phyloP scores from a whole-genome alignment of 495 filamentous ascomycete genomes.

The Xylaria venustula region DNA sequence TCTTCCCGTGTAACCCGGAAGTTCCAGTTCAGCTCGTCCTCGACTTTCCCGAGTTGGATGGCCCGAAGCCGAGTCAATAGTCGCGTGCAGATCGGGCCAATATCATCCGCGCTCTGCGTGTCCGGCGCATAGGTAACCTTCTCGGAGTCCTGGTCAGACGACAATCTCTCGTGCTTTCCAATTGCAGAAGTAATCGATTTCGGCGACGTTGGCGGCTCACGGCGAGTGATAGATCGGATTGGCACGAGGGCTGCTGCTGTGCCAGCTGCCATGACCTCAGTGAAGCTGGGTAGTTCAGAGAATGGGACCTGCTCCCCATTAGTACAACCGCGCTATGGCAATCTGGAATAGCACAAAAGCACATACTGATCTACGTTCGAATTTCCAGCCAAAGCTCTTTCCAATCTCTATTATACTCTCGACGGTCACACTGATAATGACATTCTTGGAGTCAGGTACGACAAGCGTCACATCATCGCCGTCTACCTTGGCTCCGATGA shows the following conservation, averaged over 20 bases:
- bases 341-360: background rate
- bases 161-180: slow-evolving; percentile 34
- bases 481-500: slow-evolving; percentile 69
- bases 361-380: slow-evolving; percentile 59
- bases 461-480: slow-evolving; percentile 65
- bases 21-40: slow-evolving; percentile 76
- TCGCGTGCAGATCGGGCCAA: slow-evolving; percentile 66
- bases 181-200: slow-evolving; percentile 30
- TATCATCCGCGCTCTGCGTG: slow-evolving; percentile 62
- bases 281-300: slow-evolving; percentile 72
- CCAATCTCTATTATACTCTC: slow-evolving; percentile 68
- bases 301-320: slow-evolving; percentile 60
- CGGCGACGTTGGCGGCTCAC: slow-evolving; percentile 40
- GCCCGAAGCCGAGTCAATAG: slow-evolving; percentile 76
- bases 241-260: slow-evolving; percentile 92
- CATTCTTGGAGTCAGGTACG: slow-evolving; percentile 74
- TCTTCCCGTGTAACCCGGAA: slow-evolving; percentile 53
- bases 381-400: slow-evolving; percentile 62
- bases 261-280: slow-evolving; percentile 86
- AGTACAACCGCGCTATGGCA: slow-evolving; percentile 2
- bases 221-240: slow-evolving; percentile 80
- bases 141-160: slow-evolving; percentile 45
- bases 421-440: slow-evolving; percentile 81
- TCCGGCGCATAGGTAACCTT: slow-evolving; percentile 65
- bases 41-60: slow-evolving; percentile 75